Evolutionary conservation across 805 yeast genomes (phyloP), one percentile per base, ranked within the genome.

Genomic region (Wickerhamomyces rabaulensis): DNA sequence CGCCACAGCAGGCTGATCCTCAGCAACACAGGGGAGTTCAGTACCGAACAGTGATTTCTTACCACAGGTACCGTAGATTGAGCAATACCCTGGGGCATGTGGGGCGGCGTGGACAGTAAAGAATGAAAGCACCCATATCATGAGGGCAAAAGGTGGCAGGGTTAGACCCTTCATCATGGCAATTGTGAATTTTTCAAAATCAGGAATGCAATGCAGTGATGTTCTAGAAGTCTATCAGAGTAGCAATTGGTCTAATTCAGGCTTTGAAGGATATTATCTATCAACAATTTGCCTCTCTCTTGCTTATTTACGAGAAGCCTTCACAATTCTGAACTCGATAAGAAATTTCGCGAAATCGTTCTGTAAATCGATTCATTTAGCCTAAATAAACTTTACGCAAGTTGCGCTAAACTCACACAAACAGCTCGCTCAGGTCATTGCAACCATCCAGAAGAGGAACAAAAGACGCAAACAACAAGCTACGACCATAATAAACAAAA

Each of bases 21-120:
- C 73, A 22, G 75, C 76, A 1, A 89, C 84, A 61, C 96, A 87
- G 0, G 98, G 98, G 31, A 92, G 67, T 37, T 78, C 80, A 6
- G 78, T 66, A 0, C 97, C 97, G 64, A 91, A 90, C 7, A 85
- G 62, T 4, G 89, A 75, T 54, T 77, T 80, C 64, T 86, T 85
- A 8, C 97, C 98, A 62, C 98, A 89, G 20, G 56, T 63, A 37
- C 62, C 72, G 46, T 66, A 69, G 42, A 69, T 54, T 5, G 71
- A 65, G 54, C 74, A 70, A 16, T 44, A 44, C 1, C 54, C 54
- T 3, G 31, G 10, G 12, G 36, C 36, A 33, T 33, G 36, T 16
- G 10, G 17, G 12, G 36, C 36, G 4, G 36, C 36, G 10, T 33
- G 9, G 20, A 17, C 36, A 33, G 36, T n/a, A 33, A 16, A 16